Conservation (phyloP, 2,329 filamentous ascomycete species). For the Fusarium albosuccineum region DNA sequence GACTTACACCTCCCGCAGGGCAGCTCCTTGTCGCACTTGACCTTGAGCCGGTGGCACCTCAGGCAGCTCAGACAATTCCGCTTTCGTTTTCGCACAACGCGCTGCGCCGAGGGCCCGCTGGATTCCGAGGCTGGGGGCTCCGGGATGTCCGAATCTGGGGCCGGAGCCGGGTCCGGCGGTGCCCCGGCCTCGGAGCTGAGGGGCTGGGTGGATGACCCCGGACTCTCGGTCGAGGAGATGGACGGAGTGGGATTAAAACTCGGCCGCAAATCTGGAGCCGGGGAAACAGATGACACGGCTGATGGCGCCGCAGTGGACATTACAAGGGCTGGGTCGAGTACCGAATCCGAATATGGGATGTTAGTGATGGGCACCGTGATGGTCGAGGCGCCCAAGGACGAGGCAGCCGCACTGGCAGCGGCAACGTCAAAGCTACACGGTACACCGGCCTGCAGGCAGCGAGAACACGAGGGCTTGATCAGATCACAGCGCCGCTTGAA, state of each 20-base stretch:
- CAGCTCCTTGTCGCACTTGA: conserved; percentile 55
- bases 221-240: conserved; percentile 47
- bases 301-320: conserved; percentile 1
- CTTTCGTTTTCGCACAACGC: conserved; percentile 52
- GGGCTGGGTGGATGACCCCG: conserved; percentile 36
- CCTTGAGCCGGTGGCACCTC: conserved; percentile 54
- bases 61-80: conserved; percentile 53
- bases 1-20: conserved; percentile 52
- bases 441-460: conserved; percentile 51
- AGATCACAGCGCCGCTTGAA: conserved; percentile 54
- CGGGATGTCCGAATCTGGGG: conserved; percentile 6
- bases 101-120: conserved; percentile 23
- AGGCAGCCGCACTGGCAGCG: conserved; percentile 26
- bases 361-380: conserved; percentile 28
- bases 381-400: conserved; percentile 19
- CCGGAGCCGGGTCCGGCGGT: conserved; percentile 1
- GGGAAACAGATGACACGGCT: conserved; percentile 23
- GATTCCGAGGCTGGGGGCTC: not conserved
- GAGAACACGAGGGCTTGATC: conserved; percentile 51
- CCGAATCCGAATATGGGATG: not conserved
- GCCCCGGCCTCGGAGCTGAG: conserved; percentile 18
- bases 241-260: conserved; percentile 42
- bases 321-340: not conserved
- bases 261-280: conserved; percentile 27
- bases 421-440: conserved; percentile 50